These are phyloP conservation scores for Naegleria lovaniensis DNA, from an alignment of 208 protist species.

Conservation along the genomic window DNA sequence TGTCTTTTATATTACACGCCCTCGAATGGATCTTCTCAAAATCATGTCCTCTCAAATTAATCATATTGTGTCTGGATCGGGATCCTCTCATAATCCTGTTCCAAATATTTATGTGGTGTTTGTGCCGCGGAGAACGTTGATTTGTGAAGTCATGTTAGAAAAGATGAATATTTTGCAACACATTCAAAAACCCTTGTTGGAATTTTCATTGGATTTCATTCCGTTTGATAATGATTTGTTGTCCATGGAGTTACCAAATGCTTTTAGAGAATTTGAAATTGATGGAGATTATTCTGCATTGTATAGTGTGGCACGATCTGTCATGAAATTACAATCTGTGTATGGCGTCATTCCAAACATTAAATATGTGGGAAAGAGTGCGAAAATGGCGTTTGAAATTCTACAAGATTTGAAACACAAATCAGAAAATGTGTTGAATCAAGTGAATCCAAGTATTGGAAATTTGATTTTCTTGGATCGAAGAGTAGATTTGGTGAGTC, in stretches of 20 bases:
- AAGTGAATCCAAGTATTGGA: constrained; percentile 12
- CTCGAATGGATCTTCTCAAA: background rate
- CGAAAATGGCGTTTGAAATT: background rate
- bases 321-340: constrained; percentile 29
- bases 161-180: background rate
- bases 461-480: constrained; percentile 26
- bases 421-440: background rate
- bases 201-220: constrained; percentile 29
- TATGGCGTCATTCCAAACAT: constrained; percentile 25
- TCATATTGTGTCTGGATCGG: background rate
- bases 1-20: background rate
- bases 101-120: background rate
- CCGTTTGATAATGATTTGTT: constrained; percentile 24
- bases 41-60: background rate
- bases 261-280: background rate
- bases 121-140: constrained; percentile 25
- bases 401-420: background rate
- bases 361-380: background rate
- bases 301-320: background rate
- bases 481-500: constrained; percentile 21
- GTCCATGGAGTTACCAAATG: background rate
- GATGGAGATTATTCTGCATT: constrained; percentile 5
- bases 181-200: background rate
- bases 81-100: too few relatives aligned
- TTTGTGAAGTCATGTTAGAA: constrained; percentile 20